Percentiles rank a stretch among this genome's conserved stretches.
Evolutionary conservation across 1,139 yeast species (phyloP).

Genomic region (Scheffersomyces stambukii): DNA sequence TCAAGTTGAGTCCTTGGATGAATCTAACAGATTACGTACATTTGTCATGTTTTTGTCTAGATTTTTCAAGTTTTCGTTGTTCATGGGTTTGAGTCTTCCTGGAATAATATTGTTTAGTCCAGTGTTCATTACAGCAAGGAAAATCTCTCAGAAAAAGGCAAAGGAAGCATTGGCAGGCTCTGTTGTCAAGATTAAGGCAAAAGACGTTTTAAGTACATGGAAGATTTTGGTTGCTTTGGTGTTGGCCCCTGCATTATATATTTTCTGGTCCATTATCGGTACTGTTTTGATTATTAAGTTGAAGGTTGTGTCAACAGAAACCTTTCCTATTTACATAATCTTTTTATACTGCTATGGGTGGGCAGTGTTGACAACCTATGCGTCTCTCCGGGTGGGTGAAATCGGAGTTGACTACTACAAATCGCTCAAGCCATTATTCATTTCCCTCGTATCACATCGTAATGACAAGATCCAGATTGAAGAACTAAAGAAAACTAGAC

Average conservation of each 20-base stretch:
- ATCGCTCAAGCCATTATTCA: constrained; percentile 35
- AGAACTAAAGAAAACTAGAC: constrained; percentile 52
- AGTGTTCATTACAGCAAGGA: constrained; percentile 34
- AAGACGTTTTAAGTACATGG: constrained; percentile 46
- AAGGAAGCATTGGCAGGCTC: constrained; percentile 39
- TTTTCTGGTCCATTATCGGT: constrained; percentile 38
- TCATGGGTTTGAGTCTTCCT: constrained; percentile 36
- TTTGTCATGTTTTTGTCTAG: constrained; percentile 25
- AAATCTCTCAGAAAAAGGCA: constrained; percentile 35
- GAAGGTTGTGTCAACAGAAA: constrained; percentile 10
- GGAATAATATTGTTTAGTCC: constrained; percentile 44
- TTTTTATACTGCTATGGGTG: constrained; percentile 33
- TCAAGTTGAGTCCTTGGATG: constrained; percentile 34
- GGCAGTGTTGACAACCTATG: constrained; percentile 40
- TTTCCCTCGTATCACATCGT: constrained; percentile 41
- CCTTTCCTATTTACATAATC: constrained; percentile 11
- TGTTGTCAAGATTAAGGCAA: constrained; percentile 42
- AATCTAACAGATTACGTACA: constrained; percentile 22
- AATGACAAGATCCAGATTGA: constrained; percentile 35
- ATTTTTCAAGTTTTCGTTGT: constrained; percentile 28
- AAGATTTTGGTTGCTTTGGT: constrained; percentile 43
- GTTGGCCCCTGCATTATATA: constrained; percentile 40
- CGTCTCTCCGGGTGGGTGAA: constrained; percentile 41
- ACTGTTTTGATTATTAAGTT: constrained; percentile 25
- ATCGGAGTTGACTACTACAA: constrained; percentile 39